Conservation (phyloP, 805 yeast species). For the Wickerhamomyces rabaulensis region DNA sequence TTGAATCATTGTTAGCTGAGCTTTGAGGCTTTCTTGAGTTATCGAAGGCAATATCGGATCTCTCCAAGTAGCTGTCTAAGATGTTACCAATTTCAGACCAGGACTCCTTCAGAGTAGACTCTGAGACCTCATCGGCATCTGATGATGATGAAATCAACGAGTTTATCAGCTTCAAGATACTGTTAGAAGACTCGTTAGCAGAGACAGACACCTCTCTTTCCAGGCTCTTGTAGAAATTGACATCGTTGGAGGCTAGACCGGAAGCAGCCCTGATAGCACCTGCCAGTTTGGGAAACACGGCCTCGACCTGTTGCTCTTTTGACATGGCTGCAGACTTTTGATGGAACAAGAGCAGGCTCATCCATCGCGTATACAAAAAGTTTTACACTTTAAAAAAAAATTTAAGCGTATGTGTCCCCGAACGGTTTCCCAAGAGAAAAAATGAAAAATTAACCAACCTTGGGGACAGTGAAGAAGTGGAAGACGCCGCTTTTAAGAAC, state of each 20-base stretch:
- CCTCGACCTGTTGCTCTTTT: not conserved
- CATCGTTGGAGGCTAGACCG: conserved; percentile 72
- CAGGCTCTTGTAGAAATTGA: conserved; percentile 64
- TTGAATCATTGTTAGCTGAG: conserved; percentile 4
- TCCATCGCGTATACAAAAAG: not conserved
- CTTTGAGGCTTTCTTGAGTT: conserved; percentile 20
- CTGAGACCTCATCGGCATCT: conserved; percentile 23
- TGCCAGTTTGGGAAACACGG: conserved; percentile 40
- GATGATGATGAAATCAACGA: conserved; percentile 34
- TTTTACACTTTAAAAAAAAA: too few species aligned
- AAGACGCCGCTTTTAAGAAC: too few species aligned
- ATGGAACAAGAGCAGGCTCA: not conserved
- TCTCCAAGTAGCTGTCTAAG: conserved; percentile 71
- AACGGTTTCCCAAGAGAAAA: too few species aligned
- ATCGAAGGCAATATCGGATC: conserved; percentile 66
- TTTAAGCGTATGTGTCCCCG: too few species aligned
- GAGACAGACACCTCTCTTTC: conserved; percentile 41
- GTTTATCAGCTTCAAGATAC: conserved; percentile 42
- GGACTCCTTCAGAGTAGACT: conserved; percentile 39
- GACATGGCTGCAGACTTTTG: not conserved
- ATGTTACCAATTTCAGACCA: conserved; percentile 63
- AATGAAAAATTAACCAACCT: not conserved
- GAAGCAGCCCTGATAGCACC: conserved; percentile 60
- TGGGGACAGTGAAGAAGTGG: too few species aligned
- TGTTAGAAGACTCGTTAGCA: conserved; percentile 36